Evolutionary conservation across 2,329 filamentous ascomycete species (phyloP).

Genomic region (Botrytis byssoidea): DNA sequence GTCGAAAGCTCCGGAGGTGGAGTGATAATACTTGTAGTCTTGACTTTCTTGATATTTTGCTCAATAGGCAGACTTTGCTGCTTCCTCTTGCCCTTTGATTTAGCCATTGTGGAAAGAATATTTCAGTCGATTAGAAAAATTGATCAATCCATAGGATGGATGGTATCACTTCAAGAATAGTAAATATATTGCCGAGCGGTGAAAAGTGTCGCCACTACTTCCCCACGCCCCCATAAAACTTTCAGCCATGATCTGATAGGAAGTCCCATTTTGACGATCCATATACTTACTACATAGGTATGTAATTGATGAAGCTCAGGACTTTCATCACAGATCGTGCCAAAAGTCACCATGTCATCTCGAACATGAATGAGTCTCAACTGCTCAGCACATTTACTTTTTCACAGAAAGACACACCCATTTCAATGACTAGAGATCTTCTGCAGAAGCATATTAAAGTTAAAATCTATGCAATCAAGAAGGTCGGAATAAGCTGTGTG

Average conservation of each 20-base stretch:
- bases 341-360: not conserved
- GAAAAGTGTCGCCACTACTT: conserved; percentile 1
- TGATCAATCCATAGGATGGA: not conserved
- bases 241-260: not conserved
- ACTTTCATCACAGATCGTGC: not conserved
- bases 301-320: not conserved
- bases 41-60: conserved; percentile 42
- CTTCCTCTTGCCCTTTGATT: conserved; percentile 48
- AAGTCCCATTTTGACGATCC: not conserved
- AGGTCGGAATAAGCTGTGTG: not conserved
- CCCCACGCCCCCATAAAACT: not conserved
- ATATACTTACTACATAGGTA: no score
- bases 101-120: conserved; percentile 41
- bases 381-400: not conserved
- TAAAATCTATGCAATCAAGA: not conserved
- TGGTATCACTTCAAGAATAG: not conserved
- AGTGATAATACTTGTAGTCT: conserved; percentile 40
- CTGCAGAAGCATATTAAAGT: not conserved
- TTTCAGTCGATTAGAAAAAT: not conserved
- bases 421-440: not conserved
- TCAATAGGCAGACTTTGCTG: conserved; percentile 45
- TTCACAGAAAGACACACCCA: not conserved
- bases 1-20: conserved; percentile 41
- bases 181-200: conserved; percentile 12
- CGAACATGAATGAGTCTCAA: not conserved